Conservation (phyloP, 352 stramenopile species). For the Phytophthora colocasiae region DNA sequence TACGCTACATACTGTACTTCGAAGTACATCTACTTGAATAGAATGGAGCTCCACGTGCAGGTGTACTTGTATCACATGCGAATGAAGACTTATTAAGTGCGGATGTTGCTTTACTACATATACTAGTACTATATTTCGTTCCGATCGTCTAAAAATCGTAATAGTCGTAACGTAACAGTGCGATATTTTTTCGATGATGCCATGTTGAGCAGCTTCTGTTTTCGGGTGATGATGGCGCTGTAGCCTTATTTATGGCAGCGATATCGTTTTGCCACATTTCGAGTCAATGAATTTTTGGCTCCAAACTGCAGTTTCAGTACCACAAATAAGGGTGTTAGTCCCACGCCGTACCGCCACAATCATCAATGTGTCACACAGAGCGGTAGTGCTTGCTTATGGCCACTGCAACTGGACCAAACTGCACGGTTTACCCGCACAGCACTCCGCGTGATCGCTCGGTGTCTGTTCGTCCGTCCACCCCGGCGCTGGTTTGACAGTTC, state of each 20-base stretch:
- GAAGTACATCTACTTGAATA: no score
- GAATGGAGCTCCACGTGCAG: not conserved
- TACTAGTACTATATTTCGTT: no score
- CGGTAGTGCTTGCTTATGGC: conserved; percentile 4
- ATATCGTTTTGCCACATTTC: conserved; percentile 10
- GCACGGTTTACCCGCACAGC: conserved; percentile 10
- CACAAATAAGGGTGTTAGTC: not conserved
- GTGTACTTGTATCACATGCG: not conserved
- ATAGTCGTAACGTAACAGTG: not conserved
- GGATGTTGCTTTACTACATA: not conserved
- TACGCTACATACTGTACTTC: no score
- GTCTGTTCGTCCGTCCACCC: conserved; percentile 28
- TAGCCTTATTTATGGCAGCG: conserved; percentile 2
- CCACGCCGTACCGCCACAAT: conserved; percentile 9
- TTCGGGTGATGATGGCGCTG: conserved; percentile 19
- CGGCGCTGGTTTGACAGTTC: conserved; percentile 21
- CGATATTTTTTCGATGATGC: conserved; percentile 10
- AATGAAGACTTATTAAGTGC: no score
- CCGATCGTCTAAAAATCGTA: not conserved
- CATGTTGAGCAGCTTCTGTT: conserved; percentile 8
- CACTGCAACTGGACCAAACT: conserved; percentile 6
- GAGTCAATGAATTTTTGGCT: not conserved
- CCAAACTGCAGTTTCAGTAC: conserved; percentile 5
- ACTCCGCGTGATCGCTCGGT: not conserved
- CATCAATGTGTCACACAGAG: conserved; percentile 5